phyloP scores from a whole-genome alignment of 108 stramenopile species.

The Licmophora abbreviata region DNA sequence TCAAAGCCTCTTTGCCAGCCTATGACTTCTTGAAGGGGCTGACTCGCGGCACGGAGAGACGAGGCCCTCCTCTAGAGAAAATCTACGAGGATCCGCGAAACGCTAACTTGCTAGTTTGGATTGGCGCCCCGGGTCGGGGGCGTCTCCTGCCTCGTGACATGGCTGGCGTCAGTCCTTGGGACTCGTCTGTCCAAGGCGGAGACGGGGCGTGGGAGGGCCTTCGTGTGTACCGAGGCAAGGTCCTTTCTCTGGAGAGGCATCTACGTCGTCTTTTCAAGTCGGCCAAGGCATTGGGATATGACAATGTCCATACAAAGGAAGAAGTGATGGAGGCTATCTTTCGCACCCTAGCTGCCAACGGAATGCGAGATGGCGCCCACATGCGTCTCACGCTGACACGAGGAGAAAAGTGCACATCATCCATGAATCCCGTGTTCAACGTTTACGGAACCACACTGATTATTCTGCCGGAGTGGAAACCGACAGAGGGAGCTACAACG shows the following conservation, averaged over 20 bases:
- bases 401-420: constrained; percentile 81
- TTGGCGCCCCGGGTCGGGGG: constrained; percentile 59
- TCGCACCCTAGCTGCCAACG: constrained; percentile 86
- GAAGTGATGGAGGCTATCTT: constrained; percentile 85
- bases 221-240: constrained; percentile 75
- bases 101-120: constrained; percentile 76
- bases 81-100: constrained; percentile 84
- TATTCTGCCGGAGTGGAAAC: constrained; percentile 88
- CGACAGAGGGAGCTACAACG: constrained; percentile 79
- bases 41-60: constrained; percentile 27
- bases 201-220: constrained; percentile 91
- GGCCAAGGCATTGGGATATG: constrained; percentile 85
- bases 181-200: constrained; percentile 90
- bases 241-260: constrained; percentile 83
- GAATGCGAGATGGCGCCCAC: constrained; percentile 89
- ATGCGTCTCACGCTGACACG: constrained; percentile 86
- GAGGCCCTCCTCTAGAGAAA: constrained; percentile 49
- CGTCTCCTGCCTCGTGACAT: constrained; percentile 56
- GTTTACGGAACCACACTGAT: constrained; percentile 90
- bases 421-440: constrained; percentile 91
- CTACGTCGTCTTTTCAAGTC: constrained; percentile 76
- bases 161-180: constrained; percentile 77
- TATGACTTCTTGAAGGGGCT: constrained; percentile 49
- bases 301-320: constrained; percentile 68
- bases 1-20: constrained; percentile 62